phyloP scores from a whole-genome alignment of 2,329 filamentous ascomycete species.

The Nakataea oryzae region DNA sequence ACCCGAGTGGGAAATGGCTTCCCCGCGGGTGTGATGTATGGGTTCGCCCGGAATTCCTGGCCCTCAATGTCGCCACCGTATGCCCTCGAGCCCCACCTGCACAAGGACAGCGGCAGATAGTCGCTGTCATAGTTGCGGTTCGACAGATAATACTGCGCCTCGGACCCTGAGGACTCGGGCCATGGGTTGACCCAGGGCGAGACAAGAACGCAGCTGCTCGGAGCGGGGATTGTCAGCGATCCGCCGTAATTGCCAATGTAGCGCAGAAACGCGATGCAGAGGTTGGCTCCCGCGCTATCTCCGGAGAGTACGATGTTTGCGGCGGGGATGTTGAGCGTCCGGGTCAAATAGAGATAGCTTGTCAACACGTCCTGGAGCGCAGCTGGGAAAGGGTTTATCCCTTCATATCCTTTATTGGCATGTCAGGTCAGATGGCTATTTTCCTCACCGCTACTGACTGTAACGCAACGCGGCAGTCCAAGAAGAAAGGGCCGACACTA shows the following conservation, averaged over 20 bases:
- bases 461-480: not conserved
- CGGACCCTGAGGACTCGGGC: conserved; percentile 6
- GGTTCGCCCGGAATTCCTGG: conserved; percentile 13
- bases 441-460: too few species aligned
- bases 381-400: conserved; percentile 33
- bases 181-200: conserved; percentile 15
- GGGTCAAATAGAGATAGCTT: conserved; percentile 31
- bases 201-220: conserved; percentile 26
- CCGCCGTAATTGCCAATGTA: conserved; percentile 30
- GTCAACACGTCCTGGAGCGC: conserved; percentile 37
- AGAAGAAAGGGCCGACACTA: not conserved
- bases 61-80: conserved; percentile 17
- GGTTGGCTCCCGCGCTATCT: conserved; percentile 38
- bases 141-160: conserved; percentile 9
- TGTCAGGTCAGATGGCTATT: not conserved
- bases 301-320: conserved; percentile 31
- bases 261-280: conserved; percentile 30
- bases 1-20: conserved; percentile 24
- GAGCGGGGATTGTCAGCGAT: conserved; percentile 19
- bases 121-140: not conserved
- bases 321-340: conserved; percentile 25
- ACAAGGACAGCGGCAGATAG: not conserved
- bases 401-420: conserved; percentile 17
- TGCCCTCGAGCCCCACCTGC: conserved; percentile 26
- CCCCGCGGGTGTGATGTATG: conserved; percentile 24